Evolutionary conservation across 2,329 filamentous ascomycete genomes (phyloP), one percentile per base, ranked within the genome.

Genomic region (Xylariaceae sp.): DNA sequence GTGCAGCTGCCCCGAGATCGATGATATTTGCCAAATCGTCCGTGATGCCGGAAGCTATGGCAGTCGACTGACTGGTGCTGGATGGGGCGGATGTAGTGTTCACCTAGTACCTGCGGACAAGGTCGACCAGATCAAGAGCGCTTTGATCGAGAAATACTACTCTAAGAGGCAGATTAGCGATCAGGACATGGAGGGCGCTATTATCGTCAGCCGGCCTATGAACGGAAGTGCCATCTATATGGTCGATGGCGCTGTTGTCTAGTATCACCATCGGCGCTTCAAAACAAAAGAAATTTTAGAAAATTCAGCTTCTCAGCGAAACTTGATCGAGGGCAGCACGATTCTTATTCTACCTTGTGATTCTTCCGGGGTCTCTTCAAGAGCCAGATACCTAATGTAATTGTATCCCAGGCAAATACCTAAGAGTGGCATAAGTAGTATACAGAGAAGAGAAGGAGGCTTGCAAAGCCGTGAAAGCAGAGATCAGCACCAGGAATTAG

Each of bases 71-170:
- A 97, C 92, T 0, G 93, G 93, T 32, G 93, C 93, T 1, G 93
- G 93, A 3, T 98, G 93, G 93, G 93, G 93, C 50, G 93, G 93
- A 2, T 97, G 93, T 70, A 93, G 82, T 49, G 92, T 98, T 47
- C 93, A 98, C 70, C 77, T 98, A 46, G 86, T 97, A 42, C 86
- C 92, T 0, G 86, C 82, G 47, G 79, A 89, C 59, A 92, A 86
- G 67, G 86, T 96, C 1, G 82, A 85, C 5, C 79, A 73, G 21
- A 87, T 98, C 19, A 88, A 80, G 64, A 75, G 79, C 59, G 88
- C 88, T 5, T 82, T 93, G 77, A 80, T 86, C 58, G 77, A 77
- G 52, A 82, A 90, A 62, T 98, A 97, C 65, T 97, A 94, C 66
- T 71, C 77, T 45, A 86, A 85, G 71, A 77, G 77, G 55, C 62